Evolutionary conservation across 2,329 filamentous ascomycete genomes (phyloP), one percentile per base, ranked within the genome.

Genomic region (Fusarium sp.): DNA sequence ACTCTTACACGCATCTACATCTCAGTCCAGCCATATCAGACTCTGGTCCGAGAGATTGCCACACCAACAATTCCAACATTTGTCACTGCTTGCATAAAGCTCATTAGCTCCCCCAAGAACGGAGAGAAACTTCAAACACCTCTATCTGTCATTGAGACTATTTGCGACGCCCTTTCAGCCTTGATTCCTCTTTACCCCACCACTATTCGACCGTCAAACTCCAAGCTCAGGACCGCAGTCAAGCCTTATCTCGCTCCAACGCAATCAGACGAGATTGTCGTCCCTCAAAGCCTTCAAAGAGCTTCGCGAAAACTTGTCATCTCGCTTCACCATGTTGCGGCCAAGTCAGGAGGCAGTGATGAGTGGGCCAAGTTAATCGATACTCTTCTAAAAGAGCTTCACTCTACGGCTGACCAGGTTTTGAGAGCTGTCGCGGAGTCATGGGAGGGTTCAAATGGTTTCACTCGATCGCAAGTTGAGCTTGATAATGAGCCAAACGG

Each of bases 31-130:
- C 89, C 91, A 40, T 94, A 94, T 77, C 93, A 92, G 65, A 96
- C 93, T 12, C 85, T 98, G 57, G 86, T 95, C 46, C 88, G 95
- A 74, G 95, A 98, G 78, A 93, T 98, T 67, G 95, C 93, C 2
- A 97, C 94, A 0, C 94, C 94, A 5, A 93, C 90, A 6, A 83
- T 98, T 23, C 90, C 93, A 3, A 83, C 87, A 3, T 97, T 95
- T 76, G 87, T 95, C 48, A 90, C 89, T 1, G 86, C 91, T 6
- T 94, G 92, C 74, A 81, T 97, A 46, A 90, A 91, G 75, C 85
- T 95, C 46, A 82, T 88, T 77, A 85, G 89, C 71, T 78, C 82
- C 1, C 79, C 83, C 0, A 79, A 83, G 5, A 61, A 75, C 13
- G 75, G 66, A 17, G 73, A 75, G 41, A 56, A 65, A 12, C 54